These are phyloP conservation scores for Trametes hirsuta DNA, from an alignment of 1,284 basidiomycete genomes.

Conservation along the genomic window DNA sequence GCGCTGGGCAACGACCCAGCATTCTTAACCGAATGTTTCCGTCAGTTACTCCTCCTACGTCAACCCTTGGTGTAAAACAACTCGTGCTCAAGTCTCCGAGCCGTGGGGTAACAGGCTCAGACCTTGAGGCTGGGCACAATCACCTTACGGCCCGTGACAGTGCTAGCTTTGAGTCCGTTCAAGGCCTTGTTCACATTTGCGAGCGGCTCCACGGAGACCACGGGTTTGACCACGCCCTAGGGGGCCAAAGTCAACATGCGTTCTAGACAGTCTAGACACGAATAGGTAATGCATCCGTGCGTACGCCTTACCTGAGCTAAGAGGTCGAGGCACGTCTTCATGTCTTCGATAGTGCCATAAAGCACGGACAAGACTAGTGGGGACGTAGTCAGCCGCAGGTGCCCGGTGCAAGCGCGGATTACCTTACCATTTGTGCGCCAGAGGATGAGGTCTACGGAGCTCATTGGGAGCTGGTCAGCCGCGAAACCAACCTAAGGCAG, in stretches of 20 bases:
- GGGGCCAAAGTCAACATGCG: background rate
- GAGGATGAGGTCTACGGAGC: background rate
- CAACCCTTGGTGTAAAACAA: no score
- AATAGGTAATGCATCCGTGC: no score
- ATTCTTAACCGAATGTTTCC: no score
- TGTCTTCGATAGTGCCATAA: conserved; percentile 11
- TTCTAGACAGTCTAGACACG: no score
- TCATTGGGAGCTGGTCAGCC: background rate
- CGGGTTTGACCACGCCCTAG: conserved; percentile 11
- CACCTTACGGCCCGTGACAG: background rate
- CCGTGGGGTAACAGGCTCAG: background rate
- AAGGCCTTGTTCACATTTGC: conserved; percentile 9
- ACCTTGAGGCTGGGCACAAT: background rate
- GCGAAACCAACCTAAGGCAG: conserved; percentile 4
- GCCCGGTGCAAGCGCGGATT: background rate
- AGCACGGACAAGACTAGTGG: conserved; percentile 1
- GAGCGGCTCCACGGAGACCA: conserved; percentile 5
- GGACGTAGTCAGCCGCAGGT: background rate
- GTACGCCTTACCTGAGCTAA: conserved; percentile 3
- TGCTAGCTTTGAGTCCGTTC: conserved; percentile 8
- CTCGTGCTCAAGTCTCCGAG: no score
- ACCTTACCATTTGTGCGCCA: conserved; percentile 5
- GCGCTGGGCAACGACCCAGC: no score
- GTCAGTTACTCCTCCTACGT: no score
- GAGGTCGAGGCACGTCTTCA: conserved; percentile 12